Conservation (phyloP, 1,284 basidiomycete genomes). For the Stereum hirsutum region DNA sequence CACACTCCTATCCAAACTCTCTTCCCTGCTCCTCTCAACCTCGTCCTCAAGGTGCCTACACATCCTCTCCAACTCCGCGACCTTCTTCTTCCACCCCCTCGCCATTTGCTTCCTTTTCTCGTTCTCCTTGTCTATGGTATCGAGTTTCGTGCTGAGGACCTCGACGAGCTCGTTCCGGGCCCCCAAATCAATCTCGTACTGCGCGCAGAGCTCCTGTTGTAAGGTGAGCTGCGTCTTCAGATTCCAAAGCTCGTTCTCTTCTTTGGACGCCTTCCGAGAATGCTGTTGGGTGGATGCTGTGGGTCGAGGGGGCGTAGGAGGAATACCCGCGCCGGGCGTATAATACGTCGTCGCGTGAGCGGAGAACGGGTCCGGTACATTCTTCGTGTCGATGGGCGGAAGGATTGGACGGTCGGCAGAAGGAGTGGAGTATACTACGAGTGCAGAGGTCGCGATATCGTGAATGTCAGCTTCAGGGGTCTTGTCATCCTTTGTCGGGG, state of each 20-base stretch:
- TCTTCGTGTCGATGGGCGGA: no score
- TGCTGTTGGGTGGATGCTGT: constrained; percentile 32
- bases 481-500: constrained; percentile 9
- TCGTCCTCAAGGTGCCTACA: constrained; percentile 59
- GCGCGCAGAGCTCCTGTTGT: constrained; percentile 58
- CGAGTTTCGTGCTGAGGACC: constrained; percentile 43
- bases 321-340: constrained; percentile 60
- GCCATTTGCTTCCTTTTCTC: constrained; percentile 43
- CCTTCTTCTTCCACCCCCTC: constrained; percentile 62
- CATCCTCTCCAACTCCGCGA: constrained; percentile 56
- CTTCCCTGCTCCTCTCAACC: constrained; percentile 55
- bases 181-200: constrained; percentile 63
- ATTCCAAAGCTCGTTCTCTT: constrained; percentile 59
- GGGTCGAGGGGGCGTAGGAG: constrained; percentile 58
- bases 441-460: constrained; percentile 36
- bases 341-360: constrained; percentile 69
- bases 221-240: constrained; percentile 63
- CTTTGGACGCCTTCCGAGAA: constrained; percentile 51
- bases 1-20: constrained; percentile 60
- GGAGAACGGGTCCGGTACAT: constrained; percentile 69
- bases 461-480: constrained; percentile 52
- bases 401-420: constrained; percentile 25
- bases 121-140: constrained; percentile 48
- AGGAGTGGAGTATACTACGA: constrained; percentile 34
- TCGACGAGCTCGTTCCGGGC: constrained; percentile 63